Base-by-base conservation (phyloP, 73 alveolate genomes). In the Uronychia binucleata region DNA sequence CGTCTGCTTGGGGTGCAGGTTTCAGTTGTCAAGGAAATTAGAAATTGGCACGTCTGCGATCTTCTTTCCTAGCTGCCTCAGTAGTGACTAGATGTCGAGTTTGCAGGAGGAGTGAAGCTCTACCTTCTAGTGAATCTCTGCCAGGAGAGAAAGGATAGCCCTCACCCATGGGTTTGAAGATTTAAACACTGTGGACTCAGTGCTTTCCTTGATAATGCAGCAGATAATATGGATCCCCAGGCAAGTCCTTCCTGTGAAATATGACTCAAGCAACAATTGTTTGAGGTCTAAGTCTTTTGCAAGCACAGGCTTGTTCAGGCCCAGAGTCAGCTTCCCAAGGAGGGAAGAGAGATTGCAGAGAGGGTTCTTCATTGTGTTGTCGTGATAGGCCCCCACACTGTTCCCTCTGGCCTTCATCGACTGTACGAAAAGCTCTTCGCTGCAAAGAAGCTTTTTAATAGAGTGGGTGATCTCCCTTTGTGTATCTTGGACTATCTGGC, bases 91-190 rank as follows among this genome's bases (percentile, higher is more conserved):
- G 67, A 46, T 46, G 5, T 46, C 67, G 19, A 46, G 67, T 46
- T 46, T 46, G 67, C 67, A 46, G 5, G 67, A 46, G 19, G 67
- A 46, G 19, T 46, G 67, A 5, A 46, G 19, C 5, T 46, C 67
- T 11, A 80, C 31, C 28, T n/a, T 28, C 19, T 86, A 80, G 33
- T 86, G 79, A 25, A 84, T 75, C 58, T 90, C 92, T 29, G 77
- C 58, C 34, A 90, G 35, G 1, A 90, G n/a, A 26, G 74, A 77
- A 30, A 78, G 77, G 28, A 78, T 34, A n/a, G 92, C 87, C 27
- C 34, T 81, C 34, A 98, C 74, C 99, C 99, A 98, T 46, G 99
- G 99, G 87, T 95, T 95, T 34, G 80, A 76, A 25, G 79, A 78
- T 35, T 82, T 95, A 77, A 98, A 98, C 0, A 97, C 96, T 46